Evolutionary conservation across 2,329 filamentous ascomycete genomes (phyloP).

Genomic region (Ustilaginoidea virens): DNA sequence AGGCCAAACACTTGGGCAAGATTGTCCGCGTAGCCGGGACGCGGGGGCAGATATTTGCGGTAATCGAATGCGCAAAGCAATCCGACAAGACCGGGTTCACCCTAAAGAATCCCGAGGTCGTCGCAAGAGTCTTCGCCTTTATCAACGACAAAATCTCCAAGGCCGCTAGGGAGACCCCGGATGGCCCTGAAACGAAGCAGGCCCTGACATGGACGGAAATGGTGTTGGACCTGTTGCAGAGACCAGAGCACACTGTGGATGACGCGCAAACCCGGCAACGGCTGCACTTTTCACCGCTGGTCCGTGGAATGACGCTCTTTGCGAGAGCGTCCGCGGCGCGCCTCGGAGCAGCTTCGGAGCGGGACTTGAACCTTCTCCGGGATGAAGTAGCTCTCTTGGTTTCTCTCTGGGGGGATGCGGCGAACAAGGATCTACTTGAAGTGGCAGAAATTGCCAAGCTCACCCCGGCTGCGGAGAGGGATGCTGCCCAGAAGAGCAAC

Average conservation of each 20-base stretch:
- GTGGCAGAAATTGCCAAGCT: slow-evolving; percentile 12
- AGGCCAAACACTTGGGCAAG: slow-evolving; percentile 17
- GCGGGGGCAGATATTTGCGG: slow-evolving; percentile 24
- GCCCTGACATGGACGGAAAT: slow-evolving; percentile 30
- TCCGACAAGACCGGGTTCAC: slow-evolving; percentile 28
- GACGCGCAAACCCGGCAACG: slow-evolving; percentile 7
- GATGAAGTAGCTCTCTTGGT: slow-evolving; percentile 15
- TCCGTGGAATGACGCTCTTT: slow-evolving; percentile 17
- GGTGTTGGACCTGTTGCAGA: slow-evolving; percentile 33
- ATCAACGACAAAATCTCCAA: slow-evolving; percentile 23
- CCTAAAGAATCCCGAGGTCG: slow-evolving; percentile 25
- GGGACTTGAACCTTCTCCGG: slow-evolving; percentile 10
- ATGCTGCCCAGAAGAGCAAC: slow-evolving; percentile 2
- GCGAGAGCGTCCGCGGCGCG: slow-evolving; percentile 12
- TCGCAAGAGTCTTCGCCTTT: slow-evolving; percentile 13
- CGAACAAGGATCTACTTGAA: slow-evolving; percentile 8
- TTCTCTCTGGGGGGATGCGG: slow-evolving; percentile 12
- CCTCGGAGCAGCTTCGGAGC: slow-evolving; percentile 11
- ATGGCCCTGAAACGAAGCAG: slow-evolving; percentile 20
- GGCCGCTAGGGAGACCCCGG: slow-evolving; percentile 17
- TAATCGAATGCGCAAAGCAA: slow-evolving; percentile 35
- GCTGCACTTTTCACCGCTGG: slow-evolving; percentile 12
- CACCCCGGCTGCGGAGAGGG: slow-evolving; percentile 9
- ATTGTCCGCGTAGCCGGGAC: slow-evolving; percentile 25
- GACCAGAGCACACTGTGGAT: slow-evolving; percentile 20